Evolutionary conservation across 352 stramenopile genomes (phyloP).

Genomic region (Pythium diclinum): DNA sequence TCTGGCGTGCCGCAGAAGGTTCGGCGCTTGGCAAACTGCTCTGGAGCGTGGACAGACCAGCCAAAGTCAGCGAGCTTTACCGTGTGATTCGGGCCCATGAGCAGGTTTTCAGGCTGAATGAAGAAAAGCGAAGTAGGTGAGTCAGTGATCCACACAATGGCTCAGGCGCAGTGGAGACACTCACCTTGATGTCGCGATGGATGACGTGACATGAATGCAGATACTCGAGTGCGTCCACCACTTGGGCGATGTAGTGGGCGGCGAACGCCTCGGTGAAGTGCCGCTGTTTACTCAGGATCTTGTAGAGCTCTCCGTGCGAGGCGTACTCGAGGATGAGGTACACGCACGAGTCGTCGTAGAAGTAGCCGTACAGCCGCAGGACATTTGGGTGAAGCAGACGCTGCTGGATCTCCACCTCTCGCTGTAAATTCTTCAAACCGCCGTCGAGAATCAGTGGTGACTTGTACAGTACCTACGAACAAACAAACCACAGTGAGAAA

Average conservation of each 20-base stretch:
- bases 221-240: constrained; percentile 74
- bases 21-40: constrained; percentile 48
- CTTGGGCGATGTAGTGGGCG: constrained; percentile 71
- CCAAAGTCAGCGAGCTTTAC: constrained; percentile 89
- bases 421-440: constrained; percentile 60
- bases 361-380: constrained; percentile 76
- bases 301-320: constrained; percentile 78
- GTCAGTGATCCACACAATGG: neutral
- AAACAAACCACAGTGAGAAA: neutral
- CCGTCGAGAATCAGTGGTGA: constrained; percentile 54
- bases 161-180: neutral
- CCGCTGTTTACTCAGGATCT: constrained; percentile 57
- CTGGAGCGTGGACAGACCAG: constrained; percentile 76
- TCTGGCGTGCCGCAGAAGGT: constrained; percentile 86
- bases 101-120: constrained; percentile 73
- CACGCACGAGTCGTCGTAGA: constrained; percentile 79
- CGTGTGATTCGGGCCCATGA: constrained; percentile 67
- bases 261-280: constrained; percentile 52
- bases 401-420: constrained; percentile 83
- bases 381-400: constrained; percentile 75
- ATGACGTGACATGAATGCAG: constrained; percentile 79
- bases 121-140: neutral
- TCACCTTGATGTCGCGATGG: constrained; percentile 87
- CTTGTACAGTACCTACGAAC: constrained; percentile 64
- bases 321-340: constrained; percentile 87